A percentile compares a stretch with the other conserved stretches of the same genome.
phyloP scores from a whole-genome alignment of 148 eudicot species.

The Polygonum maritimum region DNA sequence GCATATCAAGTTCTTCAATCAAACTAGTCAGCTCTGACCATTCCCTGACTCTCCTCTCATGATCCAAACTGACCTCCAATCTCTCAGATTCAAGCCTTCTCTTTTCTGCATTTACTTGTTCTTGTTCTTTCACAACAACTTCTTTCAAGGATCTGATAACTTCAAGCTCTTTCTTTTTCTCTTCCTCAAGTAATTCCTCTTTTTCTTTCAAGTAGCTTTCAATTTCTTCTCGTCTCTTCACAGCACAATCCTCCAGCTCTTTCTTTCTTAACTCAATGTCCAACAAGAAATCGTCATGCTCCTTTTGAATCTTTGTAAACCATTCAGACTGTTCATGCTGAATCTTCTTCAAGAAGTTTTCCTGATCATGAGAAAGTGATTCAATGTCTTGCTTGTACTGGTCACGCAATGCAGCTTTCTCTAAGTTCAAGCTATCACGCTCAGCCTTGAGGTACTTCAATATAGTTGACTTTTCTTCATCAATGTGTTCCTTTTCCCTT shows the following conservation, averaged over 20 bases:
- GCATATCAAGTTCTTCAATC: conserved; percentile 72
- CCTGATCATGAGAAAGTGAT: conserved; percentile 65
- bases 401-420: conserved; percentile 62
- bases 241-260: conserved; percentile 66
- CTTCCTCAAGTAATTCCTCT: conserved; percentile 65
- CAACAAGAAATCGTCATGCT: conserved; percentile 56
- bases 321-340: conserved; percentile 70
- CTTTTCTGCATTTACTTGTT: conserved; percentile 48
- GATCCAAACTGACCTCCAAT: conserved; percentile 63
- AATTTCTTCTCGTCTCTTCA: conserved; percentile 76
- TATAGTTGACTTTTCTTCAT: conserved; percentile 49
- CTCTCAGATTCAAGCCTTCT: conserved; percentile 70
- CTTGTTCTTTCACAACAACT: conserved; percentile 50
- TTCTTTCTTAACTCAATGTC: conserved; percentile 73
- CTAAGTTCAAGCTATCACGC: conserved; percentile 63
- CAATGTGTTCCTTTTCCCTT: conserved; percentile 63
- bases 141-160: conserved; percentile 50
- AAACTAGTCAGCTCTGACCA: conserved; percentile 73
- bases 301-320: conserved; percentile 79
- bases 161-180: conserved; percentile 64
- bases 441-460: conserved; percentile 63
- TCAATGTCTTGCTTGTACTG: conserved; percentile 56
- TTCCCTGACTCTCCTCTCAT: conserved; percentile 71
- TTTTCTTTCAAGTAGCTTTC: conserved; percentile 65
- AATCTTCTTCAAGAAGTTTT: conserved; percentile 53